These are phyloP conservation scores for Crepidotus variabilis DNA, from an alignment of 768 basidiomycete genomes.

Conservation along the genomic window DNA sequence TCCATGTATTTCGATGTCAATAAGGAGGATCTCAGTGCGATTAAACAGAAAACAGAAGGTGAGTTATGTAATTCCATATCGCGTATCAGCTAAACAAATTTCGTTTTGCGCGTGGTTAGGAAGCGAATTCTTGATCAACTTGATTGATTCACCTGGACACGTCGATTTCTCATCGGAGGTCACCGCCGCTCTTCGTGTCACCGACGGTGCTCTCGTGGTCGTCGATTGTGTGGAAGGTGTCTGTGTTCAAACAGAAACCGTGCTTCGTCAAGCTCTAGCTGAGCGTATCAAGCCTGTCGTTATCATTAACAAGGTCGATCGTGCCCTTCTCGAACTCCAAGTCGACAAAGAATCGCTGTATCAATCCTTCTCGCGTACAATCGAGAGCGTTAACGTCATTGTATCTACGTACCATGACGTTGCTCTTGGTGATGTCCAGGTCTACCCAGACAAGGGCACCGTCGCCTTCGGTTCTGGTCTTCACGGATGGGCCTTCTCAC, in stretches of 20 bases:
- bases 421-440: constrained; percentile 96
- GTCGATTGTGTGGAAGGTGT: constrained; percentile 99
- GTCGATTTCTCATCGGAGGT: constrained; percentile 99
- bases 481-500: constrained; percentile 99
- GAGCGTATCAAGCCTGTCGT: constrained; percentile 99
- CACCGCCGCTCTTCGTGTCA: constrained; percentile 98
- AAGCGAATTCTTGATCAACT: constrained; percentile 97
- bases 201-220: constrained; percentile 98
- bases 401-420: constrained; percentile 95
- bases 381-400: constrained; percentile 98
- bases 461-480: constrained; percentile 99
- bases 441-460: constrained; percentile 97
- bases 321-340: constrained; percentile 97
- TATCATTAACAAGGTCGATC: constrained; percentile 99
- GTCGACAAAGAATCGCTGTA: constrained; percentile 95
- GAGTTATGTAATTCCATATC: constrained; percentile 19
- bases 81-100: constrained; percentile 7
- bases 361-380: constrained; percentile 96
- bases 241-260: constrained; percentile 99
- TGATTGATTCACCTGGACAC: constrained; percentile 99
- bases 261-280: constrained; percentile 92
- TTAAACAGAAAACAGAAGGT: constrained; percentile 96
- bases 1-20: constrained; percentile 98
- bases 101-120: constrained; percentile 37
- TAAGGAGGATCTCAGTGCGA: constrained; percentile 80